Base-by-base conservation (phyloP, 1,284 basidiomycete genomes). In the Athelia psychrophila region DNA sequence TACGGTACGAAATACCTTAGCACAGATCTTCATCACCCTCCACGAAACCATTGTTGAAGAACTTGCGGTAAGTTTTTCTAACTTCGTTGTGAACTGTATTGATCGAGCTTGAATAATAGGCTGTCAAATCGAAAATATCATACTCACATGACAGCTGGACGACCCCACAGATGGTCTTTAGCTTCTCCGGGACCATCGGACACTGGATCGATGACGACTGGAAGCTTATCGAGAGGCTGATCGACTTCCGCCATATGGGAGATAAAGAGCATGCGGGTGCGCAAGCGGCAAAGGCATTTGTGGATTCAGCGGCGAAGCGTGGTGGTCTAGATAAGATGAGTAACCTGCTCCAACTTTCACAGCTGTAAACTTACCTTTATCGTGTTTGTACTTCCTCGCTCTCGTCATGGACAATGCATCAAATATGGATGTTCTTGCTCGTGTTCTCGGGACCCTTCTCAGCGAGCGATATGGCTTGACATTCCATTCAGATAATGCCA, bases 131-230 rank as follows among this genome's bases (percentile, higher is more conserved):
- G 0, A 51, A 54, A 23, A 62, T 60, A 27, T 49, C 58, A 9
- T 62, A 56, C 48, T 49, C 54, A 13, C 51, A 50, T 3, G 56
- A 62, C 44, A 54, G 56, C 8, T 62, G 59, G 60, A 58, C 56
- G 0, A 60, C 50, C 8, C 23, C 16, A 19, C 56, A 59, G 47
- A 62, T 60, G 60, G 48, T 60, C 9, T 60, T 50, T 48, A 54
- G 51, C 5, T 62, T 62, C 52, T 54, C 55, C 0, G 56, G 56
- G 1, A 51, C 54, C 2, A 44, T 62, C 18, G 58, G 42, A 3
- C 23, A 35, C 38, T 62, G 48, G 20, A 58, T 62, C 20, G 45
- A 59, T 44, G 52, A 62, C 15, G 55, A 59, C 49, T 60, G 59
- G 60, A 32, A 54, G 32, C 40, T 61, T 9, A 18, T 54, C n/a